phyloP scores from a whole-genome alignment of 31 red algal species.

The Odonthalia washingtoniensis region DNA sequence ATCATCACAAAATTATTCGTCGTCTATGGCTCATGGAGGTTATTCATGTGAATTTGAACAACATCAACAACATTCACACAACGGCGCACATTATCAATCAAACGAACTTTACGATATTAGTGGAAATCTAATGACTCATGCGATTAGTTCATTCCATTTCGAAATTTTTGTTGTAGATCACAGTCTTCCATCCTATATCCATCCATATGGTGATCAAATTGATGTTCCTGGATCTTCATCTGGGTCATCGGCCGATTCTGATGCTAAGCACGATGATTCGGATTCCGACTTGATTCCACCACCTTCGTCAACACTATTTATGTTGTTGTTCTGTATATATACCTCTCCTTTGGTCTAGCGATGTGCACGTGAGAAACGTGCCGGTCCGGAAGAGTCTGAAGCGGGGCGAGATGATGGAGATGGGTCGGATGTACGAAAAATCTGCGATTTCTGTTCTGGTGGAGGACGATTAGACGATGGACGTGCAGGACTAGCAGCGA shows the following conservation, averaged over 20 bases:
- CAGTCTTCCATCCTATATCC: too few relatives aligned
- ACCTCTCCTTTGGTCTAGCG: constrained; percentile 68
- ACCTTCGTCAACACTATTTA: constrained; percentile 66
- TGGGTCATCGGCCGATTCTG: constrained; percentile 82
- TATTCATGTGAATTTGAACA: too few relatives aligned
- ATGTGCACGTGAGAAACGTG: constrained; percentile 48
- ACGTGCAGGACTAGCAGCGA: constrained; percentile 73
- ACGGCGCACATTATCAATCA: too few relatives aligned
- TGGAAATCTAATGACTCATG: constrained; percentile 19
- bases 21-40: too few relatives aligned
- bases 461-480: constrained; percentile 78
- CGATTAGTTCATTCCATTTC: too few relatives aligned
- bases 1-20: too few relatives aligned
- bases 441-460: constrained; percentile 83
- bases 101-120: constrained; percentile 63
- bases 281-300: constrained; percentile 85
- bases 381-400: not conserved
- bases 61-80: too few relatives aligned
- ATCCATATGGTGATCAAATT: too few relatives aligned
- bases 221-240: too few relatives aligned
- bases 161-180: too few relatives aligned
- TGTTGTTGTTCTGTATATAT: constrained; percentile 81
- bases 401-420: constrained; percentile 2
- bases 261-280: constrained; percentile 84
- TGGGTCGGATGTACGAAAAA: constrained; percentile 7